Evolutionary conservation across 495 filamentous ascomycete genomes (phyloP).

Genomic region (Oidiodendron maius): DNA sequence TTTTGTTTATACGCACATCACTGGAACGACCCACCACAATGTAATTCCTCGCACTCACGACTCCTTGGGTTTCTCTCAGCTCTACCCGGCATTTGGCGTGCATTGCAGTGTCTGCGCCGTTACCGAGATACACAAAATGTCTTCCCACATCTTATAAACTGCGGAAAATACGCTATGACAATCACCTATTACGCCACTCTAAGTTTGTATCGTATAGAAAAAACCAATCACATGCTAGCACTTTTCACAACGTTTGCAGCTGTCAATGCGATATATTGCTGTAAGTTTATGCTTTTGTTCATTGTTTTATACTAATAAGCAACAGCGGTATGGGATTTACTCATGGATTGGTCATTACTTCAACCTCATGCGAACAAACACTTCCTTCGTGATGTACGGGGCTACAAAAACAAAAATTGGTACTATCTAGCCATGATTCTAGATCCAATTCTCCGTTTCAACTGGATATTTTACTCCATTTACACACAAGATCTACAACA

Average conservation of each 20-base stretch:
- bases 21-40: constrained; percentile 66
- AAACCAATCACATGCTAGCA: constrained; percentile 41
- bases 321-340: constrained; percentile 76
- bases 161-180: constrained; percentile 83
- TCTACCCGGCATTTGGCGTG: constrained; percentile 80
- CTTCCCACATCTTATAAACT: constrained; percentile 91
- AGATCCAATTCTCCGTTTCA: constrained; percentile 86
- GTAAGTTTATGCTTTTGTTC: no score
- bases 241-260: constrained; percentile 74
- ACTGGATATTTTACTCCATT: constrained; percentile 93
- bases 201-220: constrained; percentile 75
- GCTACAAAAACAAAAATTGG: constrained; percentile 65
- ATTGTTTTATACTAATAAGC: constrained; percentile 6
- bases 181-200: constrained; percentile 72
- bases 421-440: constrained; percentile 83
- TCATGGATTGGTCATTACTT: constrained; percentile 88
- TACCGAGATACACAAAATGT: constrained; percentile 79
- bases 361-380: constrained; percentile 64
- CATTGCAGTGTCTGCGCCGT: constrained; percentile 84
- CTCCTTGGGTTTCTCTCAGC: constrained; percentile 82
- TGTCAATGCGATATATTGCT: constrained; percentile 76
- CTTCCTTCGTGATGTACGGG: constrained; percentile 68
- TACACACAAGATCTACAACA: constrained; percentile 74
- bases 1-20: constrained; percentile 82
- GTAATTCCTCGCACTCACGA: constrained; percentile 81